Evolutionary conservation across 306 rosid species (phyloP).

Genomic region (Cucumis hystrix): DNA sequence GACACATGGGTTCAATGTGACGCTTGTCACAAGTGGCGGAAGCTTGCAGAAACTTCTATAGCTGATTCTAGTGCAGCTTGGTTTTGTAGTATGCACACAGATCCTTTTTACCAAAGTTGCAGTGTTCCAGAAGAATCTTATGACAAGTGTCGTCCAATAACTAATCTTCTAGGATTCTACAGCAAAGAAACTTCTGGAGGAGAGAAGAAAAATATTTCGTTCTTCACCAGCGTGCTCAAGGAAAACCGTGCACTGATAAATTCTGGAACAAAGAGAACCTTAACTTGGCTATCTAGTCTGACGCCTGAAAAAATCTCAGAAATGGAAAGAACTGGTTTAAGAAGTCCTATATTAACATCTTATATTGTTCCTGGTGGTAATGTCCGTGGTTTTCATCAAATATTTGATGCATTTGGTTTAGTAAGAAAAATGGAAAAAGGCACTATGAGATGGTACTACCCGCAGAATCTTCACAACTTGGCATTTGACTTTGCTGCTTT

Average conservation of each 20-base stretch:
- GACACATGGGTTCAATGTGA: conserved; percentile 96
- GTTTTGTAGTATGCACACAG: conserved; percentile 91
- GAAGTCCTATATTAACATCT: conserved; percentile 48
- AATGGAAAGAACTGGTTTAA: conserved; percentile 76
- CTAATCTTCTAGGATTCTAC: conserved; percentile 60
- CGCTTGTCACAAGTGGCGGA: conserved; percentile 89
- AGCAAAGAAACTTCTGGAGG: conserved; percentile 63
- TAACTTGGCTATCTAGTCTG: conserved; percentile 64
- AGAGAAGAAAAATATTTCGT: conserved; percentile 55
- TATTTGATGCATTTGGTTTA: conserved; percentile 84
- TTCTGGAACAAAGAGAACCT: conserved; percentile 57
- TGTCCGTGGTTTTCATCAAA: conserved; percentile 36
- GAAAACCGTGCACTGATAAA: conserved; percentile 52
- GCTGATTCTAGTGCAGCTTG: conserved; percentile 54
- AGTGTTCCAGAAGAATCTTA: conserved; percentile 53
- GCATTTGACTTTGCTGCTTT: conserved; percentile 81
- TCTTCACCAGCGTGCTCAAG: conserved; percentile 70
- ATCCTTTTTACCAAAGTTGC: conserved; percentile 61
- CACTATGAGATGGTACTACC: conserved; percentile 61
- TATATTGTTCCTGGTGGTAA: conserved; percentile 20
- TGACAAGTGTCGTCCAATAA: conserved; percentile 39
- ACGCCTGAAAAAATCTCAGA: conserved; percentile 39
- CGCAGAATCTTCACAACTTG: conserved; percentile 58
- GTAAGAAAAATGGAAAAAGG: conserved; percentile 52
- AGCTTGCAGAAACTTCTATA: conserved; percentile 40